These are phyloP conservation scores for Fraxinus velutina DNA, from an alignment of 305 asterid genomes.

Conservation along the genomic window DNA sequence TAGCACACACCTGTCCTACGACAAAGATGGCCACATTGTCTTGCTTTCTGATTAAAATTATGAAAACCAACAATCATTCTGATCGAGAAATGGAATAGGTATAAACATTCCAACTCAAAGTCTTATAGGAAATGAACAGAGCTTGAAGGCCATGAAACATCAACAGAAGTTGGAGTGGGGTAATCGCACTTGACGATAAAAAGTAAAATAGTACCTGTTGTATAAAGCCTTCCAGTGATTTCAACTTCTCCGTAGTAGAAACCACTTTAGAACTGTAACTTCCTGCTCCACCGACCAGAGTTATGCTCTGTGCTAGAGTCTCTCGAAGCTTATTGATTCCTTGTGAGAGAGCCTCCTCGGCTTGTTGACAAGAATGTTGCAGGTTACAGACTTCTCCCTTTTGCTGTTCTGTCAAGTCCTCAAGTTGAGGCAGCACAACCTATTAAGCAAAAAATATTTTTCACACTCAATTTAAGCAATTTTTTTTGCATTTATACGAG, in stretches of 20 bases:
- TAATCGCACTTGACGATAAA: neutral
- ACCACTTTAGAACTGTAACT: conserved; percentile 53
- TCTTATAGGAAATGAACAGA: neutral
- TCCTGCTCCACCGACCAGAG: conserved; percentile 46
- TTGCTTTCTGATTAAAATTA: neutral
- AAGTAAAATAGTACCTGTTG: conserved; percentile 51
- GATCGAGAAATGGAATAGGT: neutral
- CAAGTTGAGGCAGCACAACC: conserved; percentile 41
- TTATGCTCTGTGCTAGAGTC: conserved; percentile 63
- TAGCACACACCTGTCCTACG: neutral
- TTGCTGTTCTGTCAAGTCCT: conserved; percentile 43
- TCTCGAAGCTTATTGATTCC: conserved; percentile 94
- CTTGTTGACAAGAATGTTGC: conserved; percentile 79
- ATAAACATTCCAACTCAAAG: neutral
- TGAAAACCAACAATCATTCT: neutral
- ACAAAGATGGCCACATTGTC: neutral
- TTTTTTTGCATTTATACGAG: neutral
- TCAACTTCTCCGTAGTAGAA: conserved; percentile 60
- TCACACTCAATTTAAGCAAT: neutral
- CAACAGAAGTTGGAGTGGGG: neutral
- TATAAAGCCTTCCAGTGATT: conserved; percentile 69
- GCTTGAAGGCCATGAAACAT: neutral
- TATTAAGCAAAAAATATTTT: conserved; percentile 1
- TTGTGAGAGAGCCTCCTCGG: conserved; percentile 85
- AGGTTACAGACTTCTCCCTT: conserved; percentile 41